Base-by-base conservation (phyloP, 129 eudicot species). In the Flaveria brownii region DNA sequence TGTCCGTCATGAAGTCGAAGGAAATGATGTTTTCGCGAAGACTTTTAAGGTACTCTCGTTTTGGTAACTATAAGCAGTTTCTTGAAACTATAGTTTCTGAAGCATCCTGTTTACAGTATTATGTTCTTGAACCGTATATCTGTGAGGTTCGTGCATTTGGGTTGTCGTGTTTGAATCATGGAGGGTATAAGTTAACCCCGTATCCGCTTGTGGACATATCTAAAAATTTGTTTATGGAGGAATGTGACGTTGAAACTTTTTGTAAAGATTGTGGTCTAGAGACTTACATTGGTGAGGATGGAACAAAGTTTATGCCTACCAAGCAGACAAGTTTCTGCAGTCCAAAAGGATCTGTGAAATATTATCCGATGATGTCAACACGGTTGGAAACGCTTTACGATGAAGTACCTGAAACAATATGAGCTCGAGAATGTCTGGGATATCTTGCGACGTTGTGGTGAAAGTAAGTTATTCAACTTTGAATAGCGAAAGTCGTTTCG, bases 121-220 rank as follows among this genome's bases (percentile, higher is more conserved):
- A 88, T 74, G 70, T 90, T 66, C 56, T 88, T 41, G 96, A 90
- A 73, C 96, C 97, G 14, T 90, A 80, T 63, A 79, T 90, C 66
- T 80, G 47, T 78, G 96, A 86, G 97, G 86, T 88, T 74, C 89
- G 98, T 16, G 87, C 84, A 62, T 57, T 85, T 2, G 98, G 92
- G 61, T 55, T 93, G 59, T 80, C 82, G 20, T 88, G 88, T 78
- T 67, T 93, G 74, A 88, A 89, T 85, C 30, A 82, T 51, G 93
- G 95, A 71, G 92, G 92, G 25, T 93, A 93, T 79, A 93, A 93
- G 83, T 84, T 85, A 67, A 88, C 85, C 70, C 97, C 96, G 9
- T 93, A 84, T 76, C 92, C 95, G 17, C 64, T 90, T 68, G 42
- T 33, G 18, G 82, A 75, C 63, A 61, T 93, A 39, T 80, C 88